Conservation (phyloP, 192 early-diverging fungal species). For the Coemansia sp. region DNA sequence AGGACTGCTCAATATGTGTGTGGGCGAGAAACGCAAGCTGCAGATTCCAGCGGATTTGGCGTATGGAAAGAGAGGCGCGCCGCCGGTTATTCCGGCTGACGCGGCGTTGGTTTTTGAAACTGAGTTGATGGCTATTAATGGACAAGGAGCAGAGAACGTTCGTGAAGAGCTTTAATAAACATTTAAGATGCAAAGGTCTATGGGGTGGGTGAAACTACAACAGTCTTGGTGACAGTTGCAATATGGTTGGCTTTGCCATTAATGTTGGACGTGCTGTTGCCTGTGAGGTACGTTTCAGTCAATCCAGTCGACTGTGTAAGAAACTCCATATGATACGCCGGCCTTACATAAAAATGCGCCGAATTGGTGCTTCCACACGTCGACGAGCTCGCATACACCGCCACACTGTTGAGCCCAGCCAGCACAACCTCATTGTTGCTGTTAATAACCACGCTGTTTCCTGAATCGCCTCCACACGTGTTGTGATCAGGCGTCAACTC, state of each 20-base stretch:
- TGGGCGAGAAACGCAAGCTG: conserved; percentile 81
- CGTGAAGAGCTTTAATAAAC: conserved; percentile 24
- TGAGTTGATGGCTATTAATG: conserved; percentile 61
- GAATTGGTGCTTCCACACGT: conserved; percentile 20
- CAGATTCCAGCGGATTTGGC: conserved; percentile 76
- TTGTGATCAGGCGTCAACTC: conserved; percentile 20
- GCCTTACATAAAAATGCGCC: conserved; percentile 38
- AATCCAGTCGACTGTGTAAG: conserved; percentile 28
- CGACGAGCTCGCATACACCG: not conserved
- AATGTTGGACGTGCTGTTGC: not conserved
- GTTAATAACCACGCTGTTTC: conserved; percentile 28
- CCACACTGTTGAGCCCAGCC: conserved; percentile 36
- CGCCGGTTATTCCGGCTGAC: conserved; percentile 73
- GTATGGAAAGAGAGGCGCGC: conserved; percentile 74
- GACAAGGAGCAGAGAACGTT: not conserved
- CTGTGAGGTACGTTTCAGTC: conserved; percentile 3
- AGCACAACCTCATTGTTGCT: conserved; percentile 10
- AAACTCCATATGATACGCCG: conserved; percentile 42
- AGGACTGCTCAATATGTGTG: conserved; percentile 85
- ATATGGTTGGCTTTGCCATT: conserved; percentile 3
- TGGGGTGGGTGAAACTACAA: conserved; percentile 1
- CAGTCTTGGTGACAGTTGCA: not conserved
- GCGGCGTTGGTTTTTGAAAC: conserved; percentile 79
- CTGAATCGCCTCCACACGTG: conserved; percentile 39
- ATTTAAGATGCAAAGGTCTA: not conserved